Evolutionary conservation across 2,329 filamentous ascomycete species (phyloP).

Genomic region (Hymenotorrendiella dingleyae): DNA sequence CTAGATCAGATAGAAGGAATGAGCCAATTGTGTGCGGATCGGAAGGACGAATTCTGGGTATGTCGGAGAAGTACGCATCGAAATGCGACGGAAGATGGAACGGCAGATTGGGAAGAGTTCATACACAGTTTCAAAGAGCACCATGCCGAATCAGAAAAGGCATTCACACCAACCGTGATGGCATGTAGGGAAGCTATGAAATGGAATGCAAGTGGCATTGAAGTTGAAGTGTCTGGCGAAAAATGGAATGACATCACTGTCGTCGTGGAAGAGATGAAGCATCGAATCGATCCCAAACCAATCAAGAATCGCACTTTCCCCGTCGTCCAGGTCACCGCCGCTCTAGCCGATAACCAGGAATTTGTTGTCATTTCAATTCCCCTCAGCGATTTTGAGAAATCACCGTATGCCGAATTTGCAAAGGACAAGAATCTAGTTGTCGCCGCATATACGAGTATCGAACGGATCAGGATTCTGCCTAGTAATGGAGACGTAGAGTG

Average conservation of each 20-base stretch:
- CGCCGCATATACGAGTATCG: conserved; percentile 60
- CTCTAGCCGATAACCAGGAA: conserved; percentile 36
- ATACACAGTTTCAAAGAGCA: conserved; percentile 49
- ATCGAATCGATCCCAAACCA: conserved; percentile 51
- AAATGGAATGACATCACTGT: conserved; percentile 44
- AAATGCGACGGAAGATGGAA: conserved; percentile 43
- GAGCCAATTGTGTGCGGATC: conserved; percentile 24
- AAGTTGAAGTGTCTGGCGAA: conserved; percentile 32
- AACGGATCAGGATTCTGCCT: conserved; percentile 41
- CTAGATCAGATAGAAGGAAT: conserved; percentile 35
- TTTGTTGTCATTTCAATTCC: conserved; percentile 54
- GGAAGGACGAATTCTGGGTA: conserved; percentile 53
- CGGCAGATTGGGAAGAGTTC: conserved; percentile 61
- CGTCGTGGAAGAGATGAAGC: conserved; percentile 57
- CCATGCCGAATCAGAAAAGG: conserved; percentile 50
- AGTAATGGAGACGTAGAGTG: conserved; percentile 53
- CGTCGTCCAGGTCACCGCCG: conserved; percentile 55
- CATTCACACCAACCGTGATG: conserved; percentile 52
- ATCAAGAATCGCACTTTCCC: conserved; percentile 61
- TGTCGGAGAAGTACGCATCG: conserved; percentile 57
- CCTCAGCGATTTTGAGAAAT: conserved; percentile 38
- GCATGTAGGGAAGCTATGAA: conserved; percentile 36
- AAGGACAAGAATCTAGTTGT: conserved; percentile 44
- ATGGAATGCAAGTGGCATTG: conserved; percentile 42
- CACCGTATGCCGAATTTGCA: conserved; percentile 28